Percentiles rank a stretch among this genome's conserved stretches.
phyloP scores from a whole-genome alignment of 2,329 filamentous ascomycete genomes.

The Botryotinia calthae region DNA sequence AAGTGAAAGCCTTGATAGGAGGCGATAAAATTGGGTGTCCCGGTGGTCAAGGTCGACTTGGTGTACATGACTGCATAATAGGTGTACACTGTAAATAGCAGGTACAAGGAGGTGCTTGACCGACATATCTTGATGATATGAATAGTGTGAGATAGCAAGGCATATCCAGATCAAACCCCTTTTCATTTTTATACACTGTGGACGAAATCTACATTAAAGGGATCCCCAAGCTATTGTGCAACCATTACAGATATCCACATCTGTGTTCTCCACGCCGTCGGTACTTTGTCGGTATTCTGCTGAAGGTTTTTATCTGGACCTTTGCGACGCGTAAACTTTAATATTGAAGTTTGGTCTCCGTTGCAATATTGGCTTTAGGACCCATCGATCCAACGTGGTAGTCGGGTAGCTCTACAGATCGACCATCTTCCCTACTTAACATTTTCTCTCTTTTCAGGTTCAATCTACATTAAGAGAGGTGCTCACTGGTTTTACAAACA shows the following conservation, averaged over 20 bases:
- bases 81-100: neutral
- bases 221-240: neutral
- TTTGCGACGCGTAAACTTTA: neutral
- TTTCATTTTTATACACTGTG: neutral
- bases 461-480: neutral
- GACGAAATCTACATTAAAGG: too few species aligned
- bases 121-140: neutral
- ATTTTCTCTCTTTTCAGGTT: neutral
- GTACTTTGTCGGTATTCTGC: neutral
- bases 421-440: neutral
- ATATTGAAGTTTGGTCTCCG: neutral
- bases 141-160: neutral
- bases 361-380: neutral
- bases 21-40: neutral
- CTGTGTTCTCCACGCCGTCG: neutral
- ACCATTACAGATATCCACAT: neutral
- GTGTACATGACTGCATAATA: neutral
- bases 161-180: neutral
- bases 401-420: neutral
- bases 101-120: neutral
- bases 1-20: neutral
- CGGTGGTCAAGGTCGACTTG: too few species aligned
- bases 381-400: neutral
- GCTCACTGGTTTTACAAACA: too few species aligned
- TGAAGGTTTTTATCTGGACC: neutral